Evolutionary conservation across 2,329 filamentous ascomycete species (phyloP).

Genomic region (Sclerotinia subarctica): DNA sequence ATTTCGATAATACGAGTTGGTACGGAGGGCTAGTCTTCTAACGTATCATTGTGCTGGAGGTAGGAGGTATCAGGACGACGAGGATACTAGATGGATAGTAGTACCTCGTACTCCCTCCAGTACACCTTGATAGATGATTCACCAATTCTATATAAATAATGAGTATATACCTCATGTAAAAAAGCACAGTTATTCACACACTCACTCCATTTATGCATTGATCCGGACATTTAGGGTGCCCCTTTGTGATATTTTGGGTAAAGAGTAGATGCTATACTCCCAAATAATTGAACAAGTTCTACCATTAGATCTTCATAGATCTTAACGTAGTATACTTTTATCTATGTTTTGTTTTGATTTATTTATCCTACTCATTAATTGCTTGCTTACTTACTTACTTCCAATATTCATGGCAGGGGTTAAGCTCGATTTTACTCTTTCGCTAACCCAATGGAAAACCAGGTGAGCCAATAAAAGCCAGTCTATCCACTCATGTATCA

Average conservation of each 20-base stretch:
- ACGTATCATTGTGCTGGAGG: neutral
- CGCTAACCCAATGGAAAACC: neutral
- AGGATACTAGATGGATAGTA: neutral
- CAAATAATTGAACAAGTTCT: neutral
- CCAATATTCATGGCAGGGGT: neutral
- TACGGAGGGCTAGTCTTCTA: neutral
- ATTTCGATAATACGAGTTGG: neutral
- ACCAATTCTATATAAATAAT: neutral
- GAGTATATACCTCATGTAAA: neutral
- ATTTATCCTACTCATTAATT: neutral
- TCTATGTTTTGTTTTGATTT: neutral
- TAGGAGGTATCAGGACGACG: too few species aligned
- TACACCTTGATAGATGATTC: too few species aligned
- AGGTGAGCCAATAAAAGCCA: neutral
- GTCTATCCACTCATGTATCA: slow-evolving; percentile 12
- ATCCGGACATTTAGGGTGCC: neutral
- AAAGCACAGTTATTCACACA: neutral
- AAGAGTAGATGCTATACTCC: neutral
- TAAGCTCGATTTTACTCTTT: neutral
- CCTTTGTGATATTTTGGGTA: neutral
- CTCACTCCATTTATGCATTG: too few species aligned
- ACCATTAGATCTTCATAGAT: neutral
- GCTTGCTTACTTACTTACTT: too few species aligned
- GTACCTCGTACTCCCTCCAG: too few species aligned
- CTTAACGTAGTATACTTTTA: neutral